Evolutionary conservation across 164 flowering plant species (phyloP).

Genomic region (Echeveria elegans): DNA sequence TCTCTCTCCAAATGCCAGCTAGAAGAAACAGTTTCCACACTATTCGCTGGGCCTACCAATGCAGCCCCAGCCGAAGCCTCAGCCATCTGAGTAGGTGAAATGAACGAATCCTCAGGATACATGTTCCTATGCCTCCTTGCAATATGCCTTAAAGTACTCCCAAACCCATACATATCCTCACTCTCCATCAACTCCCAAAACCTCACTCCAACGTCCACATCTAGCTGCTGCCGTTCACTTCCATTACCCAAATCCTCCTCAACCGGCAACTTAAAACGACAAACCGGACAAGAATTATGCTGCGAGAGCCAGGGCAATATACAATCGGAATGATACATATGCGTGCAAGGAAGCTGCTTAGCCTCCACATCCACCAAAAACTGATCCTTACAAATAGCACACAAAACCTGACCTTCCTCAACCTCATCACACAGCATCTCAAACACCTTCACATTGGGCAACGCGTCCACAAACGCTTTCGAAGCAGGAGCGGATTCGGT

Average conservation of each 20-base stretch:
- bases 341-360: conserved; percentile 58
- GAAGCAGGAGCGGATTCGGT: conserved; percentile 23
- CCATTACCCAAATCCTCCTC: conserved; percentile 13
- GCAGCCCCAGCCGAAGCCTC: conserved; percentile 12
- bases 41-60: conserved; percentile 22
- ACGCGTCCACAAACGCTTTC: conserved; percentile 26
- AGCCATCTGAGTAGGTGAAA: conserved; percentile 6
- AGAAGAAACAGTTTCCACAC: conserved; percentile 42
- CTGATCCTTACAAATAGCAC: conserved; percentile 64
- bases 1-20: conserved; percentile 22
- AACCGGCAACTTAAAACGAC: conserved; percentile 34
- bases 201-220: conserved; percentile 13
- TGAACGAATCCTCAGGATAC: conserved; percentile 15
- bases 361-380: conserved; percentile 34
- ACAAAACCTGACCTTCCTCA: conserved; percentile 19
- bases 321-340: conserved; percentile 55
- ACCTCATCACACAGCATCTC: neutral
- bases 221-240: conserved; percentile 4
- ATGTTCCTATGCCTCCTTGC: conserved; percentile 30
- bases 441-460: conserved; percentile 40
- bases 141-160: conserved; percentile 30
- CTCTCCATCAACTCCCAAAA: conserved; percentile 31
- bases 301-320: conserved; percentile 58
- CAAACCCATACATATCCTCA: conserved; percentile 26
- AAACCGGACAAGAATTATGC: conserved; percentile 58